Base-by-base conservation (phyloP, 108 stramenopile species). In the Nitzschia putrida region DNA sequence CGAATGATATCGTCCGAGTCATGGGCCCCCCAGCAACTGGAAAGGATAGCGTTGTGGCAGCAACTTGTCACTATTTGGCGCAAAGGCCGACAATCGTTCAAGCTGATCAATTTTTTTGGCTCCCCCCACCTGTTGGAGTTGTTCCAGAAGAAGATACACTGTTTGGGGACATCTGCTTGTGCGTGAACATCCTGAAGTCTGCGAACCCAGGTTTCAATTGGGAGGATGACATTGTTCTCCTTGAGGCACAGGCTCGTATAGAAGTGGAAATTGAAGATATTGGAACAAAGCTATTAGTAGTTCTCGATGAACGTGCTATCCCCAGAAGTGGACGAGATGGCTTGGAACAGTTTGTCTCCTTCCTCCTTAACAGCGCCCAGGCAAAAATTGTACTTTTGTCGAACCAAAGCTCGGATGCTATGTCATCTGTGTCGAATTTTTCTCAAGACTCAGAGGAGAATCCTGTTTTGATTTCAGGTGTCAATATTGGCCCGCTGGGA, bases 11-110 rank as follows among this genome's bases (percentile, higher is more conserved):
- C n/a, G 79, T 92, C 8, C 50, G 78, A 7, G 47, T 87, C 47
- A 51, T 59, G 0, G 90, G 90, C n/a, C 44, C 53, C 23, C 49
- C 71, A 8, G 88, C 86, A 8, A 67, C 70, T 25, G 88, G 90
- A 25, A 71, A 72, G 39, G 66, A 67, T 16, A 60, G 37, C 14
- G 41, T 72, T 11, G 66, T 72, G 2, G 29, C 71, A 3, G 71
- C 77, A 1, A 52, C 43, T 6, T 24, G 53, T 12, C 44, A 63
- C 29, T 78, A 78, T 57, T 61, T 49, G 12, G 5, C 53, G 37
- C 9, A 60, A 40, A 57, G 77, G 11, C 42, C 18, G 9, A 37
- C 53, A 3, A 26, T 41, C 9, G 67, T 67, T 45, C 21, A 29
- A 21, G 38, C 72, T 25, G 77, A 78, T 0, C 13, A 68, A 7